Evolutionary conservation across 495 filamentous ascomycete genomes (phyloP), one percentile per base, ranked within the genome.

Genomic region (Hapsidospora chrysogenum): DNA sequence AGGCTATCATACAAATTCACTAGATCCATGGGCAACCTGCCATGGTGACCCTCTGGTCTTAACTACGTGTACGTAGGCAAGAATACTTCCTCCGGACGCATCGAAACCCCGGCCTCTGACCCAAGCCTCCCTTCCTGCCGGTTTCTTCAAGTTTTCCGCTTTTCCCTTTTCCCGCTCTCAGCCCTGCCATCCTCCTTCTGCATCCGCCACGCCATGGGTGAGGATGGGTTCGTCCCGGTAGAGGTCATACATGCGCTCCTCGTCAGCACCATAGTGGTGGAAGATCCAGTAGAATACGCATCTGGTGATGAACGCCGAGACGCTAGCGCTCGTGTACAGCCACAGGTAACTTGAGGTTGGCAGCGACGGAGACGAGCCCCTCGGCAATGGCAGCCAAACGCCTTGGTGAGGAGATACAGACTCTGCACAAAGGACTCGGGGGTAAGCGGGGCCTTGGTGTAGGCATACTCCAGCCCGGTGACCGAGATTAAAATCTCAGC

Each of bases 401-500:
- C 48, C 5, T 35, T 38, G 19, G 40, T 50, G 17, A 44, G 31
- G 11, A 49, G 40, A 21, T 25, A 45, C 8, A 56, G 34, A 5
- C 53, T 44, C 31, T 54, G 46, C 2, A 58, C 44, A 11, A 58
- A 9, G 5, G 49, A 42, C 31, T 47, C 48, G 53, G 57, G 57
- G 22, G 38, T 47, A 4, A 36, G 32, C 0, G 55, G 57, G 4
- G 57, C 51, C 29, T 54, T 41, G 19, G 42, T 48, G 33, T 52
- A 58, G 1, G 49, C 57, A 31, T 64, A 68, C 48, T 79, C 74
- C 4, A 78, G 59, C 1, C 56, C 63, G 10, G 73, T 76, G 43
- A 80, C 66, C 32, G 64, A 73, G 0, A 76, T 74, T 40, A 82
- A 65, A 41, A 81, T 79, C 53, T 82, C 79, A n/a, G 72, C 73